phyloP scores from a whole-genome alignment of 2,329 filamentous ascomycete species.

The Chrysoporthe deuterocubensis region DNA sequence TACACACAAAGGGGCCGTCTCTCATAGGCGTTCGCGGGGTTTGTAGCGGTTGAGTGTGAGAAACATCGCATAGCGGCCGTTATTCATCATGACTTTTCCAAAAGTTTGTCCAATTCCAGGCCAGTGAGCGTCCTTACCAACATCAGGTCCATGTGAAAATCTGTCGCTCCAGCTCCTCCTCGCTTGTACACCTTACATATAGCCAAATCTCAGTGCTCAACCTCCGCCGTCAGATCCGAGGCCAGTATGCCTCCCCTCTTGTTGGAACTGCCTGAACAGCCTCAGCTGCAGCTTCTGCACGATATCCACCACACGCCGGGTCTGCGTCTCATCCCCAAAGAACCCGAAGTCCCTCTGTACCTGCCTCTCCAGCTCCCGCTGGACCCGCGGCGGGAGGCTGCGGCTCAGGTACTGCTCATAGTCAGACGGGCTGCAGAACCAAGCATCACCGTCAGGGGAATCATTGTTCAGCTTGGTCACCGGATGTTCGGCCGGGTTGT shows the following conservation, averaged over 20 bases:
- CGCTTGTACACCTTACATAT: background rate
- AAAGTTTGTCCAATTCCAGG: background rate
- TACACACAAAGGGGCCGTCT: too few relatives aligned
- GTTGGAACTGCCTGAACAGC: slow-evolving; percentile 25
- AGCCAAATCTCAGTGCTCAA: background rate
- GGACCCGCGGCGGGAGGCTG: slow-evolving; percentile 26
- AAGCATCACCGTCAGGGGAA: background rate
- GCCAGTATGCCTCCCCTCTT: slow-evolving; percentile 7
- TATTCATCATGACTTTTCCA: background rate
- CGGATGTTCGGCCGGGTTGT: background rate
- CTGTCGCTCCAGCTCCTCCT: background rate
- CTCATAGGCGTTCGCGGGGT: too few relatives aligned
- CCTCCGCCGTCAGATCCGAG: background rate
- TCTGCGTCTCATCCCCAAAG: slow-evolving; percentile 27
- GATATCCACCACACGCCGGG: slow-evolving; percentile 26
- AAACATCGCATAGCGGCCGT: background rate
- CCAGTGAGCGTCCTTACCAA: background rate
- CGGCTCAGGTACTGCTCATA: slow-evolving; percentile 27
- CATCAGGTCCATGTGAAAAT: background rate
- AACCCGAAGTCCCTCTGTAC: slow-evolving; percentile 28
- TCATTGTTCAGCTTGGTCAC: background rate
- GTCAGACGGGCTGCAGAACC: slow-evolving; percentile 28
- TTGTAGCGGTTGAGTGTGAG: too few relatives aligned
- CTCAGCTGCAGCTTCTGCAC: slow-evolving; percentile 27
- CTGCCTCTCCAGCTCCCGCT: slow-evolving; percentile 28